A percentile compares a stretch with the other conserved stretches of the same genome.
Conservation (phyloP, 192 early-diverging fungal genomes). For the Coemansia sp. region DNA sequence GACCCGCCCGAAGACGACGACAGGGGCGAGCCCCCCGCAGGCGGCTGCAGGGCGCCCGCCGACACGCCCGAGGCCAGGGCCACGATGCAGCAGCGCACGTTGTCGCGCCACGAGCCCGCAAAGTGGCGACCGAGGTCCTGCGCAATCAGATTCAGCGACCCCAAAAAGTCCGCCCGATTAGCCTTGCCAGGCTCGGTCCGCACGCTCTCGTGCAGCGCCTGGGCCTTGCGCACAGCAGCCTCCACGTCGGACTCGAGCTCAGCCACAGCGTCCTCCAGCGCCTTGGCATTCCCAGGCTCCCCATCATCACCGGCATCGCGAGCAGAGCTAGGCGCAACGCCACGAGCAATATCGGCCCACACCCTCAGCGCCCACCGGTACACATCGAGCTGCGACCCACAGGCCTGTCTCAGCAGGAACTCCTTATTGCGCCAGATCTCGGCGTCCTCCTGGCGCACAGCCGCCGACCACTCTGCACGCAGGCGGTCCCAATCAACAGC, state of each 20-base stretch:
- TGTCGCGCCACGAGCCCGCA: slow-evolving; percentile 27
- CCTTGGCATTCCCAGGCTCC: background rate
- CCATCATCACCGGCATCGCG: background rate
- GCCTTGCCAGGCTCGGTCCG: background rate
- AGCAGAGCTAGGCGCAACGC: background rate
- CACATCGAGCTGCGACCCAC: slow-evolving; percentile 33
- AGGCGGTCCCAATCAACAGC: slow-evolving; percentile 25
- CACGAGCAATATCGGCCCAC: slow-evolving; percentile 27
- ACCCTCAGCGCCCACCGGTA: slow-evolving; percentile 24
- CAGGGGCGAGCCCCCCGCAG: background rate
- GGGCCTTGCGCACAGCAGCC: slow-evolving; percentile 12
- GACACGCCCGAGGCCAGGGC: slow-evolving; percentile 6
- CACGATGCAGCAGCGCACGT: slow-evolving; percentile 19
- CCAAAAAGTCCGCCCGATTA: slow-evolving; percentile 15
- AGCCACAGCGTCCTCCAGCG: slow-evolving; percentile 18
- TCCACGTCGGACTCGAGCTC: slow-evolving; percentile 27
- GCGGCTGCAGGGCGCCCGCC: background rate
- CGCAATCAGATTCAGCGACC: slow-evolving; percentile 18
- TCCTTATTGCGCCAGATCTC: slow-evolving; percentile 17
- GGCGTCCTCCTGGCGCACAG: slow-evolving; percentile 7
- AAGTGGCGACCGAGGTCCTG: slow-evolving; percentile 19
- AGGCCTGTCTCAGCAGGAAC: slow-evolving; percentile 22
- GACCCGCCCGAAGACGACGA: slow-evolving; percentile 14
- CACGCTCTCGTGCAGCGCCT: slow-evolving; percentile 6
- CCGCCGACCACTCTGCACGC: slow-evolving; percentile 9